Evolutionary conservation across 192 early-diverging fungal genomes (phyloP).

Genomic region (Dissophora ornata): DNA sequence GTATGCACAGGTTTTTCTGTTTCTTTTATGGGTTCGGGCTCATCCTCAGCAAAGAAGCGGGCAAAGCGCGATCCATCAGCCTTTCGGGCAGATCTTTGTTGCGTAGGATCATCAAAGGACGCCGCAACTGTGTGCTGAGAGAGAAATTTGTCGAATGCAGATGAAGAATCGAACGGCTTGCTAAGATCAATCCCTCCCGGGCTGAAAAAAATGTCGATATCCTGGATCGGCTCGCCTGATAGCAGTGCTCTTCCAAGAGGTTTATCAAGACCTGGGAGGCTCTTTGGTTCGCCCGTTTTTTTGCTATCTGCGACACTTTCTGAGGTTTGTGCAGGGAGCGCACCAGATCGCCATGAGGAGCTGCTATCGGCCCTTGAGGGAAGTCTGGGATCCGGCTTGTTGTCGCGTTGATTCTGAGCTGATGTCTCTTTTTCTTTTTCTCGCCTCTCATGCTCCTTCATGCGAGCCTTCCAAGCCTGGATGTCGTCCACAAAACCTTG

Average conservation of each 20-base stretch:
- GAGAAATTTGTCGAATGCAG: constrained; percentile 61
- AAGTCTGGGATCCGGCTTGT: constrained; percentile 36
- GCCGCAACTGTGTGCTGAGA: constrained; percentile 56
- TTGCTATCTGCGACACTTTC: constrained; percentile 13
- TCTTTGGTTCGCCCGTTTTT: constrained; percentile 9
- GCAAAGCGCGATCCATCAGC: constrained; percentile 69
- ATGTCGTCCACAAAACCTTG: constrained; percentile 62
- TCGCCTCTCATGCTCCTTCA: constrained; percentile 65
- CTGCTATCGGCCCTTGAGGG: constrained; percentile 61
- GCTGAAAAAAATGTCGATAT: constrained; percentile 60
- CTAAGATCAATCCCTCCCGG: constrained; percentile 54
- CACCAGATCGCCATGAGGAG: constrained; percentile 56
- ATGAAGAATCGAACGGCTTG: constrained; percentile 43
- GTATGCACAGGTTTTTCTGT: not conserved
- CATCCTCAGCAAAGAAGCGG: constrained; percentile 64
- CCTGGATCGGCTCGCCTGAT: constrained; percentile 42
- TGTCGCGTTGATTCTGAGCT: constrained; percentile 37
- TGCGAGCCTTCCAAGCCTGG: constrained; percentile 68
- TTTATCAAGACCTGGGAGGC: constrained; percentile 9
- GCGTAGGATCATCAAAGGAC: constrained; percentile 2
- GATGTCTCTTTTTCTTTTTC: constrained; percentile 54
- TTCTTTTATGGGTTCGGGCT: constrained; percentile 48
- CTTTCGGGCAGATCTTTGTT: constrained; percentile 25
- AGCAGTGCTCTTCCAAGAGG: constrained; percentile 26
- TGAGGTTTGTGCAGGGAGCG: not conserved